phyloP scores from a whole-genome alignment of 176 grass and related monocot genomes.

The Metroxylon sagu region DNA sequence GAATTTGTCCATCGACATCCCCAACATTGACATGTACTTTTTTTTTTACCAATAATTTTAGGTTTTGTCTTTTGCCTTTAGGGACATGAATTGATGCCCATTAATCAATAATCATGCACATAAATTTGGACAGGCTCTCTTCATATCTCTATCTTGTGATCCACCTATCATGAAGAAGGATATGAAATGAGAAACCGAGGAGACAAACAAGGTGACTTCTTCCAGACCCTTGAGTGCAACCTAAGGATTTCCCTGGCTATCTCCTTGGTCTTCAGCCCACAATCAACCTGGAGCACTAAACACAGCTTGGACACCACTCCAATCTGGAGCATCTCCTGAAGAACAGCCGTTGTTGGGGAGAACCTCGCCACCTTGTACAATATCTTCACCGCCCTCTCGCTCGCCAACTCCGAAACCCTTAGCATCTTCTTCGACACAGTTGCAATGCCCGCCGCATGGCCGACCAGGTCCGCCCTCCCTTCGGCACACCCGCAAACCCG shows the following conservation, averaged over 20 bases:
- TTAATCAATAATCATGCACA: too few species aligned
- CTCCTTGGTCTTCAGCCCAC: constrained; percentile 4
- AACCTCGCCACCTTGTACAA: constrained; percentile 8
- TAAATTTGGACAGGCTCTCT: too few species aligned
- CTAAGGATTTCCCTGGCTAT: constrained; percentile 7
- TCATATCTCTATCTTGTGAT: too few species aligned
- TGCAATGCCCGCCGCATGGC: constrained; percentile 2
- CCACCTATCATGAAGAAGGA: neutral
- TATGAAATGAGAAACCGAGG: neutral
- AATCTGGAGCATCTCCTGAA: constrained; percentile 9
- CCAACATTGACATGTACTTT: too few species aligned
- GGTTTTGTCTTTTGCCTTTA: too few species aligned
- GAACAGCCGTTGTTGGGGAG: neutral
- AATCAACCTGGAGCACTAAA: constrained; percentile 6
- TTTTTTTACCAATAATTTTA: too few species aligned
- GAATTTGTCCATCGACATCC: too few species aligned
- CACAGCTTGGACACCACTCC: constrained; percentile 12
- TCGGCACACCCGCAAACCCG: constrained; percentile 10
- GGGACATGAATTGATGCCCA: too few species aligned
- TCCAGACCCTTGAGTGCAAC: constrained; percentile 7
- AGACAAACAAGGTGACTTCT: neutral
- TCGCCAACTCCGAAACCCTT: constrained; percentile 5
- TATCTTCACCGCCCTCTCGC: constrained; percentile 11
- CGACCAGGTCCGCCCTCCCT: constrained; percentile 15
- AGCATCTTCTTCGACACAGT: constrained; percentile 13